A percentile compares a stretch with the other conserved stretches of the same genome.
Evolutionary conservation across 495 filamentous ascomycete species (phyloP).

Genomic region (Penicillium antarcticum): DNA sequence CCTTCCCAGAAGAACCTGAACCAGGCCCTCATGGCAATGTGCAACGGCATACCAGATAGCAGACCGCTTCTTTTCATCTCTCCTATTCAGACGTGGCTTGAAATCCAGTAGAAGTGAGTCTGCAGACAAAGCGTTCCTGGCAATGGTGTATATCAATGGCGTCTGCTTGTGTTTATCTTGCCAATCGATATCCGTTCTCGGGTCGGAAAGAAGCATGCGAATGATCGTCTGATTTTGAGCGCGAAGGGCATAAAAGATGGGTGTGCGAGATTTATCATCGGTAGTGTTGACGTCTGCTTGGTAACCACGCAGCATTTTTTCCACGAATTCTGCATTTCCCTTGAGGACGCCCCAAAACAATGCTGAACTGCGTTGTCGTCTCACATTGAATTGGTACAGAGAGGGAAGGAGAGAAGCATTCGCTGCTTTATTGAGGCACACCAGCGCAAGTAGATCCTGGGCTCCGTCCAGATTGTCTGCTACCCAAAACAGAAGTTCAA

Average conservation of each 20-base stretch:
- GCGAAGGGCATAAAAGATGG: not conserved
- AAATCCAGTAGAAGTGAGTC: constrained; percentile 1
- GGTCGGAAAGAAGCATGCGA: not conserved
- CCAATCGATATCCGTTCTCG: not conserved
- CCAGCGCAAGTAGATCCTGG: not conserved
- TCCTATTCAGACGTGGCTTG: not conserved
- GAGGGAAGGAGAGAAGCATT: not conserved
- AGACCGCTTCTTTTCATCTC: not conserved
- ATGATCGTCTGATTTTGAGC: not conserved
- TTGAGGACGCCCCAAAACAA: too few relatives aligned
- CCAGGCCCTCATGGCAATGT: not conserved
- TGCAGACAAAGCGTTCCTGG: not conserved
- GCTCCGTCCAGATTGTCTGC: not conserved
- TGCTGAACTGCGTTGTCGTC: too few relatives aligned
- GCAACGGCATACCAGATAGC: constrained; percentile 1
- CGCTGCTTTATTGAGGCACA: not conserved
- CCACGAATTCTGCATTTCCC: not conserved
- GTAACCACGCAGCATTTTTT: not conserved
- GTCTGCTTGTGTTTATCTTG: not conserved
- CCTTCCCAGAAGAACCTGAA: not conserved
- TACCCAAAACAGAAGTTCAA: not conserved
- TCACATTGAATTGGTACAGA: too few relatives aligned
- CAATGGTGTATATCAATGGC: not conserved
- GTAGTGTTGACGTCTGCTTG: not conserved
- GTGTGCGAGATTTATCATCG: constrained; percentile 1